phyloP scores from a whole-genome alignment of 1,284 basidiomycete genomes.

The Trametes sp. region DNA sequence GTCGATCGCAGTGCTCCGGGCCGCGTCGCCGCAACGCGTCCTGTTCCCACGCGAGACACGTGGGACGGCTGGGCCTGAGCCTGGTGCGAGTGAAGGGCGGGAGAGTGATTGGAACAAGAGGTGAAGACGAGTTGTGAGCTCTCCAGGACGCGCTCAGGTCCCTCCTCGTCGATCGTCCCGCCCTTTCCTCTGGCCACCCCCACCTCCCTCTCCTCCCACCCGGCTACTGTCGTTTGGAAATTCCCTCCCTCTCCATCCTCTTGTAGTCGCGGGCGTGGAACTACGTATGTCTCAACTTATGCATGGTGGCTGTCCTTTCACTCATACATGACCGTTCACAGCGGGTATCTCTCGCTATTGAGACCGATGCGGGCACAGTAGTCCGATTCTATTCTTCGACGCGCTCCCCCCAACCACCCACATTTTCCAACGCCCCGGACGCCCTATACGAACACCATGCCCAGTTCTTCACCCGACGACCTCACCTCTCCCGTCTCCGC shows the following conservation, averaged over 20 bases:
- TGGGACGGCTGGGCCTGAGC: constrained; percentile 16
- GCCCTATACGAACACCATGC: constrained; percentile 39
- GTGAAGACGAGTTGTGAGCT: neutral
- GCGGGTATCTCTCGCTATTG: neutral
- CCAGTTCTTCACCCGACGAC: constrained; percentile 33
- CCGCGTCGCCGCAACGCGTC: neutral
- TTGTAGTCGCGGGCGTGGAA: neutral
- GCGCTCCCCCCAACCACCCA: neutral
- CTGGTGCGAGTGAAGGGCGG: constrained; percentile 14
- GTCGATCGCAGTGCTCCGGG: too few relatives aligned
- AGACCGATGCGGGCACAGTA: constrained; percentile 22
- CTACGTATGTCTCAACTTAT: constrained; percentile 12
- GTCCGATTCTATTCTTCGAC: neutral
- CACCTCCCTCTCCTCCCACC: neutral
- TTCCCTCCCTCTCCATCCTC: neutral
- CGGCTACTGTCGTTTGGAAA: neutral
- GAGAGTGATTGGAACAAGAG: constrained; percentile 6
- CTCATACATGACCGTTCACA: neutral
- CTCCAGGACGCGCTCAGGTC: neutral
- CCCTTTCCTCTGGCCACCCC: neutral
- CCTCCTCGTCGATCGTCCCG: neutral
- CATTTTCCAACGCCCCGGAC: constrained; percentile 3
- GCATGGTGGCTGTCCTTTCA: constrained; percentile 1
- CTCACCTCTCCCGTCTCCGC: constrained; percentile 34
- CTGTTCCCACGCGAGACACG: neutral